These are phyloP conservation scores for Dipodascus geniculatus DNA, from an alignment of 805 yeast genomes.

Conservation along the genomic window DNA sequence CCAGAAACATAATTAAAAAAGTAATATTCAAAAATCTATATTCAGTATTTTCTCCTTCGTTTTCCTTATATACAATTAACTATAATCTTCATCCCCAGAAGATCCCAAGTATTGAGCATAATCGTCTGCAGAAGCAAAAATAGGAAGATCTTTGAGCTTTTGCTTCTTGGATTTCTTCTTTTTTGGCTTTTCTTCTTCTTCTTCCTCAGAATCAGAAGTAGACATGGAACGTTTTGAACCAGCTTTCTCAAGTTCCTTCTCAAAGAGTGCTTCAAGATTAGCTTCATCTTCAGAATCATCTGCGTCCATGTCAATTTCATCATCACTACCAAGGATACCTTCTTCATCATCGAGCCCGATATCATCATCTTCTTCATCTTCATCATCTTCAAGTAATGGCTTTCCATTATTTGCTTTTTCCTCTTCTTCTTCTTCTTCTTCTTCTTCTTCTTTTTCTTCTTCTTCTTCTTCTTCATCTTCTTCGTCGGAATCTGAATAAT, in stretches of 20 bases:
- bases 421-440: conserved; percentile 3
- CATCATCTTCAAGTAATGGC: conserved; percentile 23
- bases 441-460: conserved; percentile 13
- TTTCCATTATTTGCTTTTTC: conserved; percentile 25
- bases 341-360: conserved; percentile 24
- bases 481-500: conserved; percentile 18
- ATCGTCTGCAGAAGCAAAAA: conserved; percentile 82
- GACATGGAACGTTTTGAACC: background rate
- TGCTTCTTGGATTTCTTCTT: conserved; percentile 36
- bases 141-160: conserved; percentile 59
- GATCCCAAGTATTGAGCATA: conserved; percentile 63
- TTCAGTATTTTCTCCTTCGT: no score
- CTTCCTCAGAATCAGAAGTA: conserved; percentile 17
- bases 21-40: no score
- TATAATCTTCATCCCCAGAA: conserved; percentile 40
- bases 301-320: conserved; percentile 17
- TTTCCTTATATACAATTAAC: conserved; percentile 7
- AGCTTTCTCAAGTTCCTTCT: conserved; percentile 8
- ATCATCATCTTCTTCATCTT: conserved; percentile 21
- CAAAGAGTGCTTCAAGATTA: conserved; percentile 12
- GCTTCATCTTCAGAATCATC: conserved; percentile 17
- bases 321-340: conserved; percentile 30
- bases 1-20: no score
- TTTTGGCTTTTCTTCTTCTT: conserved; percentile 18
- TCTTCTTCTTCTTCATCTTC: conserved; percentile 14